These are phyloP conservation scores for Podospora australis DNA, from an alignment of 495 filamentous ascomycete species.

Conservation along the genomic window DNA sequence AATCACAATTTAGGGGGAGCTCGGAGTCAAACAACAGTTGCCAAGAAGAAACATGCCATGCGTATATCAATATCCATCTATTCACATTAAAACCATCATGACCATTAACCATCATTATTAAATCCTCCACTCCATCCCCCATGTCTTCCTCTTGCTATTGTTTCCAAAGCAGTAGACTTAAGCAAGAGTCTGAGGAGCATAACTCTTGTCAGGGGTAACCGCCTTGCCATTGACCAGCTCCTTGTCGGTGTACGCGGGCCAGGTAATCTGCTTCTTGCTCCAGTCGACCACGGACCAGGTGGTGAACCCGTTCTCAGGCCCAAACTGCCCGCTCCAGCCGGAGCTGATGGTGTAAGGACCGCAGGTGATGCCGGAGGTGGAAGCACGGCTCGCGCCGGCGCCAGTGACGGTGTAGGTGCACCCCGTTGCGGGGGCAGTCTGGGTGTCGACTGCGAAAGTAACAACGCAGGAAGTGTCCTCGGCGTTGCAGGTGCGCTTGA, in stretches of 20 bases:
- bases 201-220: slow-evolving; percentile 50
- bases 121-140: no score
- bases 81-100: not conserved
- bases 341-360: slow-evolving; percentile 47
- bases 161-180: not conserved
- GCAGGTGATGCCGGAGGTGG: slow-evolving; percentile 36
- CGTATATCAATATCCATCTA: not conserved
- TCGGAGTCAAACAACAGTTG: no score
- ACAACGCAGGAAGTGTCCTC: slow-evolving; percentile 41
- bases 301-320: slow-evolving; percentile 46
- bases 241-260: slow-evolving; percentile 43
- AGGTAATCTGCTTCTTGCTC: slow-evolving; percentile 35
- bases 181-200: slow-evolving; percentile 36
- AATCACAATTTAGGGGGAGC: no score
- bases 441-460: slow-evolving; percentile 42
- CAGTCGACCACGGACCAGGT: slow-evolving; percentile 45
- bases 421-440: slow-evolving; percentile 20
- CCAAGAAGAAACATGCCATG: no score
- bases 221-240: slow-evolving; percentile 39
- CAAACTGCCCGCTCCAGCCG: slow-evolving; percentile 52
- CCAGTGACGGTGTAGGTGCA: slow-evolving; percentile 40
- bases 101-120: not conserved
- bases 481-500: slow-evolving; percentile 44
- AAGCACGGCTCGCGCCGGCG: slow-evolving; percentile 33
- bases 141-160: no score